Evolutionary conservation across 2,329 filamentous ascomycete genomes (phyloP).

Genomic region (Neofusicoccum umdonicola): DNA sequence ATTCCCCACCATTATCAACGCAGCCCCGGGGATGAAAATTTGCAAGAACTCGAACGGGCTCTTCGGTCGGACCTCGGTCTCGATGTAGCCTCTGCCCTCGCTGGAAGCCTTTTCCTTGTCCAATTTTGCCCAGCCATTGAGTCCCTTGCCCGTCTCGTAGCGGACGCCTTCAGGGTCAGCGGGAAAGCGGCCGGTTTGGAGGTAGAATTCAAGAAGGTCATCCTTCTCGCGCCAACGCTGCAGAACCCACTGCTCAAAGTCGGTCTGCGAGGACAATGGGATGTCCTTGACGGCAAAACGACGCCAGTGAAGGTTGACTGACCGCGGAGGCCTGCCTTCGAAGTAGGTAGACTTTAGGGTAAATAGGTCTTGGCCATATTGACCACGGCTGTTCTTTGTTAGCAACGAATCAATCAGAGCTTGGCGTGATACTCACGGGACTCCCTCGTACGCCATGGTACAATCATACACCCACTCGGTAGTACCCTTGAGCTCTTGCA

Average conservation of each 20-base stretch:
- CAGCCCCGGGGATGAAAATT: constrained; percentile 35
- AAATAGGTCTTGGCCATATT: constrained; percentile 84
- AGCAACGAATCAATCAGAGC: not conserved
- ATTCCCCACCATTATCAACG: not conserved
- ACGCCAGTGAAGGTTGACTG: constrained; percentile 95
- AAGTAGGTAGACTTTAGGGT: constrained; percentile 84
- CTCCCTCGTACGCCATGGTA: constrained; percentile 91
- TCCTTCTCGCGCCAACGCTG: constrained; percentile 92
- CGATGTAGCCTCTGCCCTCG: constrained; percentile 38
- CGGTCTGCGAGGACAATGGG: constrained; percentile 67
- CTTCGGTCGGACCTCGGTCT: constrained; percentile 45
- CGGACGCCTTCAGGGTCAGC: constrained; percentile 47
- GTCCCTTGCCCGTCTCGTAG: not conserved
- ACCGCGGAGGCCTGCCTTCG: constrained; percentile 83
- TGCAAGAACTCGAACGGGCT: constrained; percentile 43
- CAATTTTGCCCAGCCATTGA: constrained; percentile 5
- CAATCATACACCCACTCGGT: constrained; percentile 88
- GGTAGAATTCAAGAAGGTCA: constrained; percentile 75
- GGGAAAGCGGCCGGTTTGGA: constrained; percentile 74
- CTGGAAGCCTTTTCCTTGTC: not conserved
- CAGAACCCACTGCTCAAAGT: constrained; percentile 79
- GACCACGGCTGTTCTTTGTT: constrained; percentile 37
- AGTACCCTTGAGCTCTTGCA: constrained; percentile 70
- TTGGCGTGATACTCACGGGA: constrained; percentile 65
- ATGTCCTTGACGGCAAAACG: constrained; percentile 78